Conservation (phyloP, 345 rosid genomes). For the Syzygium grande region DNA sequence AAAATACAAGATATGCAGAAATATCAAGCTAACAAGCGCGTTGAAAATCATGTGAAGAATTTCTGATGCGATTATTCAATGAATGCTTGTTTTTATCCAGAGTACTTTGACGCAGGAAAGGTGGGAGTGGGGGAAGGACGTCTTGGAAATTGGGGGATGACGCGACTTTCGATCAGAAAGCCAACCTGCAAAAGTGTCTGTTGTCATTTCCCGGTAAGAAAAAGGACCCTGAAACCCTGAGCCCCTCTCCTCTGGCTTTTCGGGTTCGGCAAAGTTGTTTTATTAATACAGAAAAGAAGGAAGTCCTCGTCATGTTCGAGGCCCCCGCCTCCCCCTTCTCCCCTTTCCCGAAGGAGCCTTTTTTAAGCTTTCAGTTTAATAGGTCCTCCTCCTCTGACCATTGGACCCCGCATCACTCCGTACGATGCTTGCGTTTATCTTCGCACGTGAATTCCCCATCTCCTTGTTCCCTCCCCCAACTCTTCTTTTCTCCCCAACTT, state of each 20-base stretch:
- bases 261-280: neutral
- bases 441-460: neutral
- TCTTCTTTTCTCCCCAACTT: neutral
- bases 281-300: neutral
- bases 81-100: neutral
- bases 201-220: neutral
- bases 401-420: neutral
- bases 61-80: neutral
- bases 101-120: neutral
- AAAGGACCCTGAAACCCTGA: neutral
- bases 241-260: neutral
- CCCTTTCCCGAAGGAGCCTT: neutral
- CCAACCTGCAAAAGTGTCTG: neutral
- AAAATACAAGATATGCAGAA: neutral
- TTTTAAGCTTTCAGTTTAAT: neutral
- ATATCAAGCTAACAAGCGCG: neutral
- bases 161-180: neutral
- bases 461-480: neutral
- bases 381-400: neutral
- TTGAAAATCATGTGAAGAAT: neutral
- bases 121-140: neutral
- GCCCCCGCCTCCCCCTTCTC: neutral
- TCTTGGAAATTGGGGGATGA: neutral
- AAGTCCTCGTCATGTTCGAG: neutral
- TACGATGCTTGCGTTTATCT: neutral